Evolutionary conservation across 805 yeast genomes (phyloP).

Genomic region (Hanseniaspora clermontiae): DNA sequence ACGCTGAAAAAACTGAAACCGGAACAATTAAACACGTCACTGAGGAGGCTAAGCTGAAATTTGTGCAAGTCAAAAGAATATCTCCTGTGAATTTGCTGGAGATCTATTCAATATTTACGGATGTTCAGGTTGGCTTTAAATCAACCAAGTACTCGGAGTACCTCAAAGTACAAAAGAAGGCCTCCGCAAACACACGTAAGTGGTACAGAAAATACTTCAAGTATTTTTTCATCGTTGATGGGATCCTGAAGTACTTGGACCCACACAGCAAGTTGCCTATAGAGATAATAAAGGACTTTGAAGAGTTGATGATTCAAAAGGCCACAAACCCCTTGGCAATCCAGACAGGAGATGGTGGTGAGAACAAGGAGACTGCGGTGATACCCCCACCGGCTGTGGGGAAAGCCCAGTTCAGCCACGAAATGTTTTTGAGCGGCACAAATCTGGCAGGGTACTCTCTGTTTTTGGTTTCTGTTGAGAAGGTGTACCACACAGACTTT

Average conservation of each 20-base stretch:
- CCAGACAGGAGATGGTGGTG: neutral
- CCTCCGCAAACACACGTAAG: constrained; percentile 9
- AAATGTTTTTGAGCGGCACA: constrained; percentile 12
- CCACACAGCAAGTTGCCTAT: constrained; percentile 7
- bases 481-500: neutral
- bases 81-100: constrained; percentile 3
- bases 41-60: neutral
- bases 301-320: constrained; percentile 9
- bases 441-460: constrained; percentile 7
- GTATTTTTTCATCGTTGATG: constrained; percentile 11
- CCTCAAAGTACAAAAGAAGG: neutral
- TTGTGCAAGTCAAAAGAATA: constrained; percentile 4
- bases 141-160: constrained; percentile 8
- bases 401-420: constrained; percentile 9
- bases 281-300: constrained; percentile 11
- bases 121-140: constrained; percentile 3
- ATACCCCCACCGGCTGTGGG: neutral
- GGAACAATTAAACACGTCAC: constrained; percentile 3
- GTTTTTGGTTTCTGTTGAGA: constrained; percentile 4
- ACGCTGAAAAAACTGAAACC: neutral
- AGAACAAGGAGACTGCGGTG: neutral
- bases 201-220: constrained; percentile 13
- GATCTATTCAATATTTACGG: constrained; percentile 1
- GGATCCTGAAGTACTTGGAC: constrained; percentile 2
- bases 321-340: neutral